Evolutionary conservation across 495 filamentous ascomycete species (phyloP), one percentile per base, ranked within the genome.

Genomic region (Daldinia vernicosa): DNA sequence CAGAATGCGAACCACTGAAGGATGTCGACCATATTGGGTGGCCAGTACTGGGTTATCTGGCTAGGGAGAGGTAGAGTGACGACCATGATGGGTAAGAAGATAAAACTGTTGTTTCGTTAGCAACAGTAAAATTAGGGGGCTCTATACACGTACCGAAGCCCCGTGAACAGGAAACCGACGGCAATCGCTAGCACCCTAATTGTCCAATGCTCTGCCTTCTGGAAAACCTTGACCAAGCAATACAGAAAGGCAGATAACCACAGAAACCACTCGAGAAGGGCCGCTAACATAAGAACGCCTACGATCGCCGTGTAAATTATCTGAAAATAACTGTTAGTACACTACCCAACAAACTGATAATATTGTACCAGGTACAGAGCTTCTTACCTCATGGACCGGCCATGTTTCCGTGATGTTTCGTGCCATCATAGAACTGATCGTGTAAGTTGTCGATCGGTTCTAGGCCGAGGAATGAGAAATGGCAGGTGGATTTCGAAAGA

Each of bases 1-100:
- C 92, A 97, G 76, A 99, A 98, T 4, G 94, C 95, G 71, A 98
- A 98, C 93, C 93, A 96, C 76, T 98, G 95, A 17, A 98, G 85
- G 53, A 91, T 83, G 19, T 68, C 76, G 40, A 94, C 90, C 82
- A 95, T 84, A 2, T 67, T 26, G 6, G 72, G 26, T 1, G 95
- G 95, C 78, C 94, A 94, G 65, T 91, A 83, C 60, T 86, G 79
- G 0, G 87, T 89, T 51, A 97, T 83, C 65, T 88, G 84, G 11
- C 85, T 72, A 6, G 95, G 95, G 9, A 98, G 83, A 0, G 95
- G 95, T 27, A 99, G 86, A 0, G 94, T 99, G 30, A 98, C 93
- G 30, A 98, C 75, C 94, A 99, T 97, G 66, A 98, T 89, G 0
- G 95, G 94, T 15, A 98, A 83, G 79, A 97, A 99, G 40, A 95